Conservation (phyloP, 2,329 filamentous ascomycete species). For the Hymenoscyphus fraxineus region DNA sequence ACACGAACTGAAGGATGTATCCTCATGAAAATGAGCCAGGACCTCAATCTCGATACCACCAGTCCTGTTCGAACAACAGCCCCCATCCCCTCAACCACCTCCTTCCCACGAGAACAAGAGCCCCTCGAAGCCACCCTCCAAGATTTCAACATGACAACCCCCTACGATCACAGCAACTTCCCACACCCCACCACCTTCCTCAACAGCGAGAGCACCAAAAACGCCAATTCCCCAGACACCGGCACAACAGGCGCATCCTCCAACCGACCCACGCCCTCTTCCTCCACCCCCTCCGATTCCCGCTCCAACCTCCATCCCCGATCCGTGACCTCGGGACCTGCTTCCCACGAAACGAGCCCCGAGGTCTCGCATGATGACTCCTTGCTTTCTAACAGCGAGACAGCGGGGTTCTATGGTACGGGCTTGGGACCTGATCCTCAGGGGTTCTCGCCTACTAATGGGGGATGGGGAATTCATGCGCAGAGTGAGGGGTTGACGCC, state of each 20-base stretch:
- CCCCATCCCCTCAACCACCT: neutral
- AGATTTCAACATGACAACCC: slow-evolving; percentile 21
- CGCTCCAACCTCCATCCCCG: slow-evolving; percentile 21
- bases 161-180: slow-evolving; percentile 24
- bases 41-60: neutral
- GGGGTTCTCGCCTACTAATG: slow-evolving; percentile 42
- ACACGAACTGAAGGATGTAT: neutral
- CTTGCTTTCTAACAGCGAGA: slow-evolving; percentile 18
- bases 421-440: slow-evolving; percentile 38
- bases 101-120: neutral
- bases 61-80: neutral
- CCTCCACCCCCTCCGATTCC: slow-evolving; percentile 47
- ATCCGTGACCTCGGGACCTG: slow-evolving; percentile 38
- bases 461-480: slow-evolving; percentile 41
- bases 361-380: slow-evolving; percentile 36
- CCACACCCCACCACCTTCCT: slow-evolving; percentile 37
- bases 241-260: slow-evolving; percentile 34
- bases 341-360: slow-evolving; percentile 52
- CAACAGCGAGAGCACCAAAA: slow-evolving; percentile 40
- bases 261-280: slow-evolving; percentile 57
- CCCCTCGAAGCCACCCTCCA: slow-evolving; percentile 24
- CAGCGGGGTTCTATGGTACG: slow-evolving; percentile 36
- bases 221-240: slow-evolving; percentile 20
- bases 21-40: neutral
- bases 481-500: slow-evolving; percentile 47